Evolutionary conservation across 164 flowering plant species (phyloP), one percentile per base, ranked within the genome.

Genomic region (Aristolochia californica): DNA sequence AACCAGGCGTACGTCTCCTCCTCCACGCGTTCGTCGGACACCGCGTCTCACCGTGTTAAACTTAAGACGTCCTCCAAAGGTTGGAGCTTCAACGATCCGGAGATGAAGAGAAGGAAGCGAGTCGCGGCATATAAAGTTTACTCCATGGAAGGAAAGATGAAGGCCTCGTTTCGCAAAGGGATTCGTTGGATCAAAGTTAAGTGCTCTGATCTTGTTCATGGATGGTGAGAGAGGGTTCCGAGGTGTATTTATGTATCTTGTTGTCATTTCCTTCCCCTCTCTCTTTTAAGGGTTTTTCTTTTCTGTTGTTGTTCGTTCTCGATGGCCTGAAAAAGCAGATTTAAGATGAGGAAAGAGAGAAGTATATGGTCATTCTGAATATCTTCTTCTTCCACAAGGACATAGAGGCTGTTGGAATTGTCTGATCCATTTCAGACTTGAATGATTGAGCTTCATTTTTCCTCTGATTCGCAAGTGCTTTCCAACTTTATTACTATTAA

Each of bases 121-220:
- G 78, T 90, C 18, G 86, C 83, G 0, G 70, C 63, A 59, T 87
- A 90, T 43, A 90, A 82, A 64, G 78, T 71, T 5, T 87, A 90
- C 65, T 62, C 75, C 0, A 80, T 85, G 10, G 95, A 90, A 71
- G 93, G 95, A 4, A 80, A 69, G 69, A 78, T 83, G 1, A 87
- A 90, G 61, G 70, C 80, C 38, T 80, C 87, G 13, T 38, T 90
- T 48, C 71, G 68, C 52, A 83, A 69, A 48, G 86, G 93, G n/a
- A 49, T 80, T 17, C 80, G 84, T 23, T 90, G 97, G 97, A 63
- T 90, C 75, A 90, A 87, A 74, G 70, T 70, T 66, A 87, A 77
- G 73, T 85, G 90, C 72, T 77, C 84, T 16, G 67, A 74, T 66
- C 70, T 87, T 56, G 80, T 82, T n/a, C 81, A 77, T 72, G 87